These are phyloP conservation scores for Coccinonectria pachysandricola DNA, from an alignment of 2,329 filamentous ascomycete genomes.

Conservation along the genomic window DNA sequence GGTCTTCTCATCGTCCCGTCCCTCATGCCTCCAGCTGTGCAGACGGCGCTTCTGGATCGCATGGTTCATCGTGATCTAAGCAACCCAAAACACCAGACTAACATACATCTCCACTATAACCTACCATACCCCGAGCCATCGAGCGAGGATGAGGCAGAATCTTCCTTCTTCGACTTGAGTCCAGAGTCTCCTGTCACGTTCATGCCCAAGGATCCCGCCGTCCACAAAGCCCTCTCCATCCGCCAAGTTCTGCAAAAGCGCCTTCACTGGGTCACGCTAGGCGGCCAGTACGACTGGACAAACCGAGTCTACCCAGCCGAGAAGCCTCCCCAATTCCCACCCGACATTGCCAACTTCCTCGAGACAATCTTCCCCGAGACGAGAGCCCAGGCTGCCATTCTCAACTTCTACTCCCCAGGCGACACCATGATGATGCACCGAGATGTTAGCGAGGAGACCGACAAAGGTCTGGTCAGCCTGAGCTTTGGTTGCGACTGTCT, in stretches of 20 bases:
- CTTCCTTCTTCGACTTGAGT: slow-evolving; percentile 45
- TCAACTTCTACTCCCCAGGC: slow-evolving; percentile 84
- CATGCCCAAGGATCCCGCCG: slow-evolving; percentile 54
- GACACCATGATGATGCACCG: slow-evolving; percentile 89
- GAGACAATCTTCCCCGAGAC: slow-evolving; percentile 65
- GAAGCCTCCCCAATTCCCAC: slow-evolving; percentile 61
- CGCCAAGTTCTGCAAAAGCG: slow-evolving; percentile 65
- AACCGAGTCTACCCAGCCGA: slow-evolving; percentile 66
- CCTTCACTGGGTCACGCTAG: slow-evolving; percentile 87
- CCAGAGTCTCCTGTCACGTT: slow-evolving; percentile 45
- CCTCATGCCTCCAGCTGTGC: slow-evolving; percentile 59
- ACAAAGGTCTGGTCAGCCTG: slow-evolving; percentile 70
- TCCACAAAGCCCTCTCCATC: slow-evolving; percentile 67
- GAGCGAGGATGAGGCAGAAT: slow-evolving; percentile 12
- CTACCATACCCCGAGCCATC: slow-evolving; percentile 44
- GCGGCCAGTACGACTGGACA: slow-evolving; percentile 96
- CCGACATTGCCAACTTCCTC: slow-evolving; percentile 60
- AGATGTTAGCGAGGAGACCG: slow-evolving; percentile 80
- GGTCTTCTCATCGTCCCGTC: slow-evolving; percentile 71
- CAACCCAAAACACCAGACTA: slow-evolving; percentile 68
- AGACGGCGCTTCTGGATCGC: slow-evolving; percentile 58
- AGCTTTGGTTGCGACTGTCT: slow-evolving; percentile 85
- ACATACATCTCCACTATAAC: slow-evolving; percentile 75
- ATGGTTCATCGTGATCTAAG: slow-evolving; percentile 71
- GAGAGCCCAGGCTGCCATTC: slow-evolving; percentile 76